Percentiles rank a stretch among this genome's conserved stretches.
These are phyloP conservation scores for Raffaelea ambrosiae DNA, from an alignment of 2,329 filamentous ascomycete species.

Conservation along the genomic window DNA sequence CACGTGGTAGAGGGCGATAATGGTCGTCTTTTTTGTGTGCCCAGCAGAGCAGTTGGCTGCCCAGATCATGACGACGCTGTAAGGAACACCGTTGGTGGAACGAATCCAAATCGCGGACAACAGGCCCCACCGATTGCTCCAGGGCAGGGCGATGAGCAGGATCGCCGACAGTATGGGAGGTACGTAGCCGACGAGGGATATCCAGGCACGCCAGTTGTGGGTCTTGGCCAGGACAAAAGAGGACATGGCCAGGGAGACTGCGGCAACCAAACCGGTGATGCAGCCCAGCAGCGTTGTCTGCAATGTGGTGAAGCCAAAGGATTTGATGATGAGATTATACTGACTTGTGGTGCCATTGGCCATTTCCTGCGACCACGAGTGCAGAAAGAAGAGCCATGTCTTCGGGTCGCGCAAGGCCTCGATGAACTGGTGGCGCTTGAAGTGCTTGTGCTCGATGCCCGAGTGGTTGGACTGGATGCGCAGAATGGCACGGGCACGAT, in stretches of 20 bases:
- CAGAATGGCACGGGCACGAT: slow-evolving; percentile 20
- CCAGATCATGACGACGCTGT: slow-evolving; percentile 26
- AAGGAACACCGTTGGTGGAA: slow-evolving; percentile 6
- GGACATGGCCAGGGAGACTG: slow-evolving; percentile 1
- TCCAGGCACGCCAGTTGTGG: slow-evolving; percentile 7
- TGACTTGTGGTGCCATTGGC: slow-evolving; percentile 13
- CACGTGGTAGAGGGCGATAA: slow-evolving; percentile 52
- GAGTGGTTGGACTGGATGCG: slow-evolving; percentile 28
- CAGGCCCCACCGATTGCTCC: slow-evolving; percentile 5
- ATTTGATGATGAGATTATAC: slow-evolving; percentile 12
- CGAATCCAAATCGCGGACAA: slow-evolving; percentile 8
- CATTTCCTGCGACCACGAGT: slow-evolving; percentile 13
- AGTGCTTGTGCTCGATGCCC: slow-evolving; percentile 18
- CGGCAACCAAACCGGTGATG: slow-evolving; percentile 9
- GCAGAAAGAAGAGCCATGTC: slow-evolving; percentile 16
- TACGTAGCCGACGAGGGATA: slow-evolving; percentile 4
- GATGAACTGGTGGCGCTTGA: slow-evolving; percentile 11
- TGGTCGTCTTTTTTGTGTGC: slow-evolving; percentile 56
- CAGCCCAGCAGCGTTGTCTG: slow-evolving; percentile 10
- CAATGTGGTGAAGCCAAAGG: slow-evolving; percentile 11
- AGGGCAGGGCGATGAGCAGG: slow-evolving; percentile 6
- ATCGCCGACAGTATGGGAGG: slow-evolving; percentile 5
- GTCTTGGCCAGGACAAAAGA: slow-evolving; percentile 4
- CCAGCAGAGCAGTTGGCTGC: slow-evolving; percentile 43
- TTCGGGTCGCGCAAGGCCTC: slow-evolving; percentile 13